Percentiles rank a stretch among this genome's conserved stretches.
phyloP scores from a whole-genome alignment of 176 grass and related monocot species.

The Otatea glauca region DNA sequence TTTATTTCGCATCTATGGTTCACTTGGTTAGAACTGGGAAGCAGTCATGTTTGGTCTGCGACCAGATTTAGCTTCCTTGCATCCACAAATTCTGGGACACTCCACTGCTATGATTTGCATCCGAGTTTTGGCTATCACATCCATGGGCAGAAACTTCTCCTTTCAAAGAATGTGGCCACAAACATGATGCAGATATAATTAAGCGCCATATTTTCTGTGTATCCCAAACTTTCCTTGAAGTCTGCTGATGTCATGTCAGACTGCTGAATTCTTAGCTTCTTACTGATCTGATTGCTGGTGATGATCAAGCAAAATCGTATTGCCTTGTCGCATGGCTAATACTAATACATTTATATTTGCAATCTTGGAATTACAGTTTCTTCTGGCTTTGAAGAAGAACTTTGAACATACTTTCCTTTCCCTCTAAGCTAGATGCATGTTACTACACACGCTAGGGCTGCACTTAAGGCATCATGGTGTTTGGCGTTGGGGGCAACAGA shows the following conservation, averaged over 20 bases:
- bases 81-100: not conserved
- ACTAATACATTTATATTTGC: not conserved
- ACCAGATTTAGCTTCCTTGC: not conserved
- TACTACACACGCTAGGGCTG: not conserved
- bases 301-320: not conserved
- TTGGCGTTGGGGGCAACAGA: not conserved
- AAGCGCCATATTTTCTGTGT: not conserved
- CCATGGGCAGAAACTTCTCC: not conserved
- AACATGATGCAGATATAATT: not conserved
- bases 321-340: not conserved
- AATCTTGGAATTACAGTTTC: not conserved
- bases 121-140: not conserved
- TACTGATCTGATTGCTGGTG: not conserved
- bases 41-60: not conserved
- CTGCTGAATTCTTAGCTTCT: not conserved
- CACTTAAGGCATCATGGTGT: not conserved
- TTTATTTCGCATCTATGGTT: not conserved
- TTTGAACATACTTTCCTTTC: not conserved
- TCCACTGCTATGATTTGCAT: not conserved
- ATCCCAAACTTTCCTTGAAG: not conserved
- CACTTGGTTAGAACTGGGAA: not conserved
- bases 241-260: not conserved
- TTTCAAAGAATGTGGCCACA: not conserved
- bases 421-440: constrained; percentile 13
- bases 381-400: not conserved